A percentile compares a stretch with the other conserved stretches of the same genome.
Evolutionary conservation across 768 basidiomycete species (phyloP).

Genomic region (Boletus reticuloceps): DNA sequence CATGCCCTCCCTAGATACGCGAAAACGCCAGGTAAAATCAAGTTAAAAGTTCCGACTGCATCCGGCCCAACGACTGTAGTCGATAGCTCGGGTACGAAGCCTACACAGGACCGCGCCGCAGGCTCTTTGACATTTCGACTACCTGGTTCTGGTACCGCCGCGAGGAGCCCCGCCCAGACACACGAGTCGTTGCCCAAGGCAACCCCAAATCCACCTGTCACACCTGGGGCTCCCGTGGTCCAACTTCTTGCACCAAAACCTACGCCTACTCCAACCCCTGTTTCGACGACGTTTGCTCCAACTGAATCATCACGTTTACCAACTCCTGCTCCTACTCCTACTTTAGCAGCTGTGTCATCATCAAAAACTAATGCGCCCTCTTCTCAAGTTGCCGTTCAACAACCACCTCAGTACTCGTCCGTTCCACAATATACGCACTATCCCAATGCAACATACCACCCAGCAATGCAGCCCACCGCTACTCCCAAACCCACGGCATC

Average conservation of each 20-base stretch:
- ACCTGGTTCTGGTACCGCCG: slow-evolving; percentile 15
- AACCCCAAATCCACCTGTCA: slow-evolving; percentile 5
- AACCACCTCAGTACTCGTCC: slow-evolving; percentile 35
- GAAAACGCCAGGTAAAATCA: slow-evolving; percentile 63
- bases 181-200: slow-evolving; percentile 21
- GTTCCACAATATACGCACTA: slow-evolving; percentile 46
- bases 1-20: slow-evolving; percentile 62
- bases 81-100: slow-evolving; percentile 15
- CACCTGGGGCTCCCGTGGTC: slow-evolving; percentile 11
- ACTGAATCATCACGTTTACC: slow-evolving; percentile 19
- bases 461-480: slow-evolving; percentile 24
- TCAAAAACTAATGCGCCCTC: slow-evolving; percentile 24
- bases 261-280: slow-evolving; percentile 14
- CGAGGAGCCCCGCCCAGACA: slow-evolving; percentile 23
- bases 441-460: slow-evolving; percentile 51
- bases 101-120: slow-evolving; percentile 13
- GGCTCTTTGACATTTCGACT: slow-evolving; percentile 23
- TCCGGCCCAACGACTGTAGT: slow-evolving; percentile 16
- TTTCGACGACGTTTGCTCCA: slow-evolving; percentile 22
- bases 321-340: slow-evolving; percentile 17
- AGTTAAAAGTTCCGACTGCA: slow-evolving; percentile 57
- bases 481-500: slow-evolving; percentile 18
- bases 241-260: slow-evolving; percentile 27
- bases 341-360: slow-evolving; percentile 7
- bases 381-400: slow-evolving; percentile 33